Conservation (phyloP, 139 green algal genomes). For the Coelastrella sp. region DNA sequence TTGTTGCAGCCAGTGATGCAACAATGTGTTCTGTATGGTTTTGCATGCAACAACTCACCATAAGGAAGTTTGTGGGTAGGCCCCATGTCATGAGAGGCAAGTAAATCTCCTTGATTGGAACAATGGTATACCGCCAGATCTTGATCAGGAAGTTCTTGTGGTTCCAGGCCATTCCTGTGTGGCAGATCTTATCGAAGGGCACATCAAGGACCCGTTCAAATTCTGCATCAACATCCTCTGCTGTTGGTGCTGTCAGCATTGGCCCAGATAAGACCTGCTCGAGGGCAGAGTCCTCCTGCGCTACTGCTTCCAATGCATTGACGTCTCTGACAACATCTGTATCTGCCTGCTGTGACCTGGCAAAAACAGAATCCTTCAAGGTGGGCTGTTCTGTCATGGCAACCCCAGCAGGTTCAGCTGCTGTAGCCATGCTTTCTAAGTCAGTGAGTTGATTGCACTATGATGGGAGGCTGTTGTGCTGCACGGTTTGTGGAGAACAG, state of each 20-base stretch:
- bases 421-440: not conserved
- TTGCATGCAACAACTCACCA: constrained; percentile 5
- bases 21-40: not conserved
- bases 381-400: not conserved
- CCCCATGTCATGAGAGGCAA: constrained; percentile 22
- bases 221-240: not conserved
- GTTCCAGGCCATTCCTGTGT: not conserved
- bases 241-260: constrained; percentile 13
- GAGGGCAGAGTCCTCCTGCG: not conserved
- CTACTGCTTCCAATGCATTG: not conserved
- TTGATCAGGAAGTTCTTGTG: constrained; percentile 30
- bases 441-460: too few species aligned
- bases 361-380: not conserved
- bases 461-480: too few species aligned
- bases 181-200: constrained; percentile 34
- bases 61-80: constrained; percentile 52
- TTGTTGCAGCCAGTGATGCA: not conserved
- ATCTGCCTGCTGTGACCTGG: not conserved
- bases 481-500: too few species aligned
- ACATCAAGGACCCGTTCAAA: constrained; percentile 16
- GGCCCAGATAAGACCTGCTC: constrained; percentile 2
- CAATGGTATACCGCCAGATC: constrained; percentile 31
- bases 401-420: not conserved
- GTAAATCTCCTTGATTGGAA: constrained; percentile 43
- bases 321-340: not conserved